Conservation (phyloP, 192 early-diverging fungal genomes). For the Geranomyces michiganensis region DNA sequence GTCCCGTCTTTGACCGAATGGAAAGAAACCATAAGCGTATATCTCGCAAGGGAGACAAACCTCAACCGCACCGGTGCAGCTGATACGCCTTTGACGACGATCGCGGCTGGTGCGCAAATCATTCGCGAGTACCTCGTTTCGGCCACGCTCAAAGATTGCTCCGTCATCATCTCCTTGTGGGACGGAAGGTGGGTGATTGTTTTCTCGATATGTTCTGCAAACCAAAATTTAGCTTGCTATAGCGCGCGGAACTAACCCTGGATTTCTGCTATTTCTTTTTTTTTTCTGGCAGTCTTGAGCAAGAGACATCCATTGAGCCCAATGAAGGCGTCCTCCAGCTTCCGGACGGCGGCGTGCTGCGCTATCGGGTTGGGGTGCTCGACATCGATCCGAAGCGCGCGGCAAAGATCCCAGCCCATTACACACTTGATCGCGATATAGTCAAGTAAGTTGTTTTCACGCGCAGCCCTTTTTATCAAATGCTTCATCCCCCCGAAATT, state of each 20-base stretch:
- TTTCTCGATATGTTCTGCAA: too few species aligned
- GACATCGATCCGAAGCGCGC: slow-evolving; percentile 76
- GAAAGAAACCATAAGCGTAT: slow-evolving; percentile 12
- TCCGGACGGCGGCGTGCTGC: slow-evolving; percentile 3
- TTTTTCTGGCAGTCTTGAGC: neutral
- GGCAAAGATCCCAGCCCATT: slow-evolving; percentile 58
- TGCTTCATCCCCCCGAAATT: neutral
- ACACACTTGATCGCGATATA: slow-evolving; percentile 57
- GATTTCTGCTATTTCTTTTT: too few species aligned
- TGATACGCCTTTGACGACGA: too few species aligned
- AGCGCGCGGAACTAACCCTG: too few species aligned
- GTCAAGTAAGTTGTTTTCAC: slow-evolving; percentile 45
- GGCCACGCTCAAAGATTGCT: slow-evolving; percentile 77
- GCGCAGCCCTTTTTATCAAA: neutral
- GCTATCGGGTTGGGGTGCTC: slow-evolving; percentile 60
- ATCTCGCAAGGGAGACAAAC: neutral
- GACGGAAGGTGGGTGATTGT: neutral
- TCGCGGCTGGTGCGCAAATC: neutral
- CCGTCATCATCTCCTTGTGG: slow-evolving; percentile 63
- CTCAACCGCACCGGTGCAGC: too few species aligned
- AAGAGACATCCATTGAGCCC: neutral
- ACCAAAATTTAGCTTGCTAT: too few species aligned
- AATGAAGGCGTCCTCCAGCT: too few species aligned
- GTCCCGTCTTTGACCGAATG: slow-evolving; percentile 23
- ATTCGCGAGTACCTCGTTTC: slow-evolving; percentile 71